Evolutionary conservation across 805 yeast species (phyloP), one percentile per base, ranked within the genome.

Genomic region (Barnettozyma salicaria): DNA sequence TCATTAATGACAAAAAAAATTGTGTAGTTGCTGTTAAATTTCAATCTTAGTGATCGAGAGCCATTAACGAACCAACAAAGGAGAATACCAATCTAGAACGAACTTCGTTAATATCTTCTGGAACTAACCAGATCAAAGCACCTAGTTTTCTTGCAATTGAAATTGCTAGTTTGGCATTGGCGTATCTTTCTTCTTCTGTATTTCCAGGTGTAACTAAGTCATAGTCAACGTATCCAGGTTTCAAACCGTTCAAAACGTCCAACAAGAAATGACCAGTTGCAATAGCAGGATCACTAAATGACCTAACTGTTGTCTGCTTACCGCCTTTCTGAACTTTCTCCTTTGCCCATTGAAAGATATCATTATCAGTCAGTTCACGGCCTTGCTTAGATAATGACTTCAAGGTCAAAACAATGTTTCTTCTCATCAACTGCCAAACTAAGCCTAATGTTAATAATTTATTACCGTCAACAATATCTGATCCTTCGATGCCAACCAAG

Each of bases 361-460:
- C 97, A 23, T 76, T 42, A 65, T 92, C 98, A 16, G 85, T 64
- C 49, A 89, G 65, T 47, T 81, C 88, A 51, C 76, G 74, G 44
- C 94, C 94, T 41, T 46, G 41, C 26, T 78, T 67, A 5, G 87
- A 72, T 47, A 92, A 68, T 28, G 77, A 71, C 35, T 81, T 72
- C 56, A 92, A 72, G 3, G 98, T 92, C 49, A 79, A 74, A 43
- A 80, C 80, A 52, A 92, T 94, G 63, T 92, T 92, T 60, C 96
- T 77, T 60, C 98, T 79, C 98, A 92, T 92, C 56, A 92, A 73
- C 70, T 92, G 98, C 98, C 98, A 92, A 26, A 90, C 97, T 38
- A 92, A 72, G 11, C 92, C 98, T 50, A 92, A 72, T 0, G 96
- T 87, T 51, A 92, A 72, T 35, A 90, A 71, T 56, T 83, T 85